Percentiles rank a stretch among this genome's conserved stretches.
These are phyloP conservation scores for Oenanthe sinensis DNA, from an alignment of 129 eudicot genomes.

Conservation along the genomic window DNA sequence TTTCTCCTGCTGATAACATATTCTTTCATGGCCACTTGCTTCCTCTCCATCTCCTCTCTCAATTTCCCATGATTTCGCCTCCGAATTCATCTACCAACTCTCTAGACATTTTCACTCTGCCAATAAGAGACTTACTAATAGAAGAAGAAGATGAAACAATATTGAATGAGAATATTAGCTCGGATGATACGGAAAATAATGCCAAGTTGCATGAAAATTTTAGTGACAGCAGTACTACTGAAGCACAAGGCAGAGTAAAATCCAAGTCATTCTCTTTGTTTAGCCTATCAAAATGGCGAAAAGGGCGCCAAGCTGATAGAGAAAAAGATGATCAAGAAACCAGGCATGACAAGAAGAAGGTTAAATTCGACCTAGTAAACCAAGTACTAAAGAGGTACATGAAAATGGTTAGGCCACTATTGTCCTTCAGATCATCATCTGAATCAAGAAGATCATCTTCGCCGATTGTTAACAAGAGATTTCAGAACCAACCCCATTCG, in stretches of 20 bases:
- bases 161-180: background rate
- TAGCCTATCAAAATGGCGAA: slow-evolving; percentile 43
- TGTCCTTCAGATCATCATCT: slow-evolving; percentile 27
- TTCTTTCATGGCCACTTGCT: slow-evolving; percentile 91
- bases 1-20: slow-evolving; percentile 89
- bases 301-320: slow-evolving; percentile 19
- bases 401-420: slow-evolving; percentile 61
- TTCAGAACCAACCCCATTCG: slow-evolving; percentile 36
- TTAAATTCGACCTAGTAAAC: slow-evolving; percentile 47
- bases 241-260: slow-evolving; percentile 29
- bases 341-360: slow-evolving; percentile 43
- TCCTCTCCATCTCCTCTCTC: slow-evolving; percentile 88
- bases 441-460: slow-evolving; percentile 16
- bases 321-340: slow-evolving; percentile 21
- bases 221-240: slow-evolving; percentile 7
- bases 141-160: slow-evolving; percentile 18
- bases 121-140: slow-evolving; percentile 31
- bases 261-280: slow-evolving; percentile 73
- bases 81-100: slow-evolving; percentile 64
- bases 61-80: slow-evolving; percentile 52
- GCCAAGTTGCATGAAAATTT: slow-evolving; percentile 2
- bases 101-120: slow-evolving; percentile 67
- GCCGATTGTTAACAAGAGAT: background rate
- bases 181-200: background rate
- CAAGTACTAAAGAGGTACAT: slow-evolving; percentile 63